Conservation (phyloP, 768 basidiomycete genomes). For the Coprinopsis cinerea region DNA sequence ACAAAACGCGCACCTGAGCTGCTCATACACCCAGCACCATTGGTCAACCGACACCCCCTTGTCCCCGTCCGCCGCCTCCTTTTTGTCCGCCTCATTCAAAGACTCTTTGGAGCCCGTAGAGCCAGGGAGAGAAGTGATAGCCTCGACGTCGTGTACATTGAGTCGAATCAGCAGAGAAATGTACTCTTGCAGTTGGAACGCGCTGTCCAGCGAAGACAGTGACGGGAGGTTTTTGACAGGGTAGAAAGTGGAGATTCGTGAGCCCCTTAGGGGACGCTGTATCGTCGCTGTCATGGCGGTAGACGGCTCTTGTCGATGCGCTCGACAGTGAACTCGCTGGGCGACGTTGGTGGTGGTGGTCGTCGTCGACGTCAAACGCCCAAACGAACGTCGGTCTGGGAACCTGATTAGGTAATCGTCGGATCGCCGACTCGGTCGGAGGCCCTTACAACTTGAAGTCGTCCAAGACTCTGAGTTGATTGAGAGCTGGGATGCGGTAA, state of each 20-base stretch:
- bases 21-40: slow-evolving; percentile 78
- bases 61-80: slow-evolving; percentile 18
- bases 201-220: slow-evolving; percentile 74
- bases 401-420: too few species aligned
- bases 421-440: too few species aligned
- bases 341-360: not conserved
- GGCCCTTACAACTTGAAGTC: too few species aligned
- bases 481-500: too few species aligned
- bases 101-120: slow-evolving; percentile 13
- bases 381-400: too few species aligned
- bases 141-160: slow-evolving; percentile 84
- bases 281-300: slow-evolving; percentile 40
- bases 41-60: slow-evolving; percentile 59
- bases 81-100: slow-evolving; percentile 19
- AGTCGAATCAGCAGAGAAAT: slow-evolving; percentile 80
- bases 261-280: slow-evolving; percentile 69
- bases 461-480: too few species aligned
- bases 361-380: too few species aligned
- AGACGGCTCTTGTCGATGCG: slow-evolving; percentile 9
- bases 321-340: not conserved
- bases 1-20: slow-evolving; percentile 34
- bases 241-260: slow-evolving; percentile 75
- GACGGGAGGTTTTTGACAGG: slow-evolving; percentile 67
- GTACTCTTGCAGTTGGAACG: slow-evolving; percentile 93
- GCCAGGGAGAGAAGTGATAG: slow-evolving; percentile 73